These are phyloP conservation scores for Globisporangium nodosum DNA, from an alignment of 352 stramenopile genomes.

Conservation along the genomic window DNA sequence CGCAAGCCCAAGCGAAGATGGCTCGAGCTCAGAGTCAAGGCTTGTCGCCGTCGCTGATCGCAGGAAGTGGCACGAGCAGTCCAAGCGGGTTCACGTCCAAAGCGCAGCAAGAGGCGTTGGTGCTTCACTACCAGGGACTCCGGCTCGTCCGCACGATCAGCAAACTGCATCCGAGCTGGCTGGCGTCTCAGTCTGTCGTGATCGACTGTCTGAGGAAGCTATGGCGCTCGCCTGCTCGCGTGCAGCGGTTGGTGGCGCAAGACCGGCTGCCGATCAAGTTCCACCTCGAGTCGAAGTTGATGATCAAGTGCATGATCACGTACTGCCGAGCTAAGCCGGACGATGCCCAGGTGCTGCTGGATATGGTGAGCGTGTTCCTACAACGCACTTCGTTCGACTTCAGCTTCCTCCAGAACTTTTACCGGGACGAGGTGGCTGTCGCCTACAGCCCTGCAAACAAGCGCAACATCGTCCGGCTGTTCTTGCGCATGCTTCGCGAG, in stretches of 20 bases:
- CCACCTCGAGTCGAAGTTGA: slow-evolving; percentile 92
- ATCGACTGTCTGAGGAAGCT: slow-evolving; percentile 93
- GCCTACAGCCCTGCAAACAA: slow-evolving; percentile 67
- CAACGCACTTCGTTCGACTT: slow-evolving; percentile 93
- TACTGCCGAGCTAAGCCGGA: slow-evolving; percentile 91
- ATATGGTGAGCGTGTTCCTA: slow-evolving; percentile 93
- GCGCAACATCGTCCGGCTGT: slow-evolving; percentile 85
- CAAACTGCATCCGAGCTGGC: slow-evolving; percentile 86
- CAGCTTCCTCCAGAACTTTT: slow-evolving; percentile 91
- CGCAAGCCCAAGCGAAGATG: slow-evolving; percentile 84
- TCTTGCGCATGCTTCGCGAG: slow-evolving; percentile 83
- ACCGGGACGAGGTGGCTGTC: slow-evolving; percentile 73
- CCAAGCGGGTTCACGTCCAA: slow-evolving; percentile 60
- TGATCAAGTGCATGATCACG: slow-evolving; percentile 93
- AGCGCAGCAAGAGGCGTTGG: slow-evolving; percentile 83
- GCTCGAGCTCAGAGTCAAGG: slow-evolving; percentile 65
- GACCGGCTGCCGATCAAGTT: slow-evolving; percentile 87
- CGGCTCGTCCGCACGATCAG: slow-evolving; percentile 89
- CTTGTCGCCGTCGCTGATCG: slow-evolving; percentile 31
- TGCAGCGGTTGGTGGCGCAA: slow-evolving; percentile 64
- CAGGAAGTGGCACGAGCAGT: slow-evolving; percentile 14
- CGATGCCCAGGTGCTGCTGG: slow-evolving; percentile 95
- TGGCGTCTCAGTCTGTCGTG: slow-evolving; percentile 84
- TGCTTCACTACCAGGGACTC: slow-evolving; percentile 94
- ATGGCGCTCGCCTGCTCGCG: slow-evolving; percentile 86